Percentiles rank a stretch among this genome's conserved stretches.
phyloP scores from a whole-genome alignment of 768 basidiomycete species.

The Amanita polypyramis region DNA sequence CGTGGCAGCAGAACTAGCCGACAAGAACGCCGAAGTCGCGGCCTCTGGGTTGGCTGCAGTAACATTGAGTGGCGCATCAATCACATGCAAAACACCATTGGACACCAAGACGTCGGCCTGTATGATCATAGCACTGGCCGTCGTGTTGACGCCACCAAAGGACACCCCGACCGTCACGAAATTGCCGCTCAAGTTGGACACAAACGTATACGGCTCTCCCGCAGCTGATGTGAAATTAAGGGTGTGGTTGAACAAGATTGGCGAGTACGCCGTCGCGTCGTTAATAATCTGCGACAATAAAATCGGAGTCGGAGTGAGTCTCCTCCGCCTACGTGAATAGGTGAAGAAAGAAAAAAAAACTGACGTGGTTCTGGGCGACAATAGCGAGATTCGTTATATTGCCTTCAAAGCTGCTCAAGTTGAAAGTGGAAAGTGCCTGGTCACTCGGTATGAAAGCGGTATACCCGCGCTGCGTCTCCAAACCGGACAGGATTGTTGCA shows the following conservation, averaged over 20 bases:
- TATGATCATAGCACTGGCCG: constrained; percentile 38
- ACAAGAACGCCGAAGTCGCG: constrained; percentile 42
- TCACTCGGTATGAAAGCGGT: constrained; percentile 62
- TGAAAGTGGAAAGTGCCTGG: constrained; percentile 29
- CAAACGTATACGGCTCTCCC: constrained; percentile 43
- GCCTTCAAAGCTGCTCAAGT: constrained; percentile 19
- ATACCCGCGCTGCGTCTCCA: constrained; percentile 36
- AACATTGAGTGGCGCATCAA: constrained; percentile 43
- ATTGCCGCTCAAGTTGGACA: constrained; percentile 43
- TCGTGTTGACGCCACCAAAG: constrained; percentile 12
- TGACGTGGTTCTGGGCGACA: constrained; percentile 52
- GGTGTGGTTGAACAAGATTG: constrained; percentile 22
- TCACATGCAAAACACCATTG: constrained; percentile 64
- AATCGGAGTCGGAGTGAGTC: no score
- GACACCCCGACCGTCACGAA: constrained; percentile 33
- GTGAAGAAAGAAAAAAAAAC: no score
- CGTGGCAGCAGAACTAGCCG: constrained; percentile 37
- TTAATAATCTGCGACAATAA: constrained; percentile 61
- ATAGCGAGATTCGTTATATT: constrained; percentile 36
- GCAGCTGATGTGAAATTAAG: constrained; percentile 34
- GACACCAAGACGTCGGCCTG: constrained; percentile 46
- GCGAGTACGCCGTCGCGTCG: constrained; percentile 57
- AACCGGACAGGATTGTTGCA: constrained; percentile 12
- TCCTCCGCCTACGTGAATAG: no score
- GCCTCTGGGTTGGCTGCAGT: constrained; percentile 27